Evolutionary conservation across 2,329 filamentous ascomycete species (phyloP).

Genomic region (Aspergillus floridensis): DNA sequence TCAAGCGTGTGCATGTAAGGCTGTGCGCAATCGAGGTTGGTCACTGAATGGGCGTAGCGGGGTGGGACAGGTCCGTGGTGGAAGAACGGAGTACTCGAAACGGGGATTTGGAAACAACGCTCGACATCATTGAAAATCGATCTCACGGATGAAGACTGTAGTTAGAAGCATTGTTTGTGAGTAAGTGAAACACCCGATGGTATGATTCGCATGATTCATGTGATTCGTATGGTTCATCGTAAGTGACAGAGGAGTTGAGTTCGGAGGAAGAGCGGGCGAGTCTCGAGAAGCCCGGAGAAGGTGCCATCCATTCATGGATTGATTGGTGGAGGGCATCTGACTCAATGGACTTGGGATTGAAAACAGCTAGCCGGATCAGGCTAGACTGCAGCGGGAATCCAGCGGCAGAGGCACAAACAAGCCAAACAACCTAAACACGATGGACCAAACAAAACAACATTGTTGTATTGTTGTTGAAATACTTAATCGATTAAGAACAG

Average conservation of each 20-base stretch:
- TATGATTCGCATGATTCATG: too few species aligned
- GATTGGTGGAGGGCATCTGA: neutral
- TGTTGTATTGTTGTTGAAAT: too few species aligned
- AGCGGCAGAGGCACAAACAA: neutral
- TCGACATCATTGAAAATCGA: slow-evolving; percentile 18
- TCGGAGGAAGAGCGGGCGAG: neutral
- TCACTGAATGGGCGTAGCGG: neutral
- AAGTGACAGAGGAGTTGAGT: neutral
- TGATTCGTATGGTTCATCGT: too few species aligned
- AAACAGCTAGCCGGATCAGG: neutral
- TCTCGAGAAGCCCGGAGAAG: neutral
- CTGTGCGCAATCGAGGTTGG: neutral
- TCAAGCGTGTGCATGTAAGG: neutral
- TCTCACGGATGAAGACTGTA: neutral
- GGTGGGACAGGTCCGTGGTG: slow-evolving; percentile 1
- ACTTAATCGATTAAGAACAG: too few species aligned
- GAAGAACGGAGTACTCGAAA: slow-evolving; percentile 11
- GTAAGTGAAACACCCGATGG: neutral
- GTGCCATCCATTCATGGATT: neutral
- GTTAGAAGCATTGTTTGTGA: neutral
- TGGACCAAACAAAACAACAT: neutral
- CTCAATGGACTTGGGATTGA: too few species aligned
- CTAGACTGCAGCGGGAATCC: neutral
- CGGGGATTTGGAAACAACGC: slow-evolving; percentile 17
- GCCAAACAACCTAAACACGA: neutral